A percentile compares a stretch with the other conserved stretches of the same genome.
These are phyloP conservation scores for Rhodotorula sp. DNA, from an alignment of 1,284 basidiomycete species.

Conservation along the genomic window DNA sequence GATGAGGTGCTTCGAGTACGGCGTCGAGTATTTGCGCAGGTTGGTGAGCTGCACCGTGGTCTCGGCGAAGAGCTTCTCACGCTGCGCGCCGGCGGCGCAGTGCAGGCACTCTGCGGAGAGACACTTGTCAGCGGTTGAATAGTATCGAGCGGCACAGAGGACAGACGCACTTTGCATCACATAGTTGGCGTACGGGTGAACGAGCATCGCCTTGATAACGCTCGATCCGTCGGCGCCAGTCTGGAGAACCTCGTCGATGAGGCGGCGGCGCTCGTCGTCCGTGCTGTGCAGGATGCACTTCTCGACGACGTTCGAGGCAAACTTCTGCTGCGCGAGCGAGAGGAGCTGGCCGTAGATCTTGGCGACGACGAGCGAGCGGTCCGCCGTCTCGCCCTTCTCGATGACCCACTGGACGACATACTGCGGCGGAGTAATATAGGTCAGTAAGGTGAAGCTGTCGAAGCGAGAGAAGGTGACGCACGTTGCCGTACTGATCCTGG, in stretches of 20 bases:
- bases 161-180: slow-evolving; percentile 35
- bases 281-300: slow-evolving; percentile 44
- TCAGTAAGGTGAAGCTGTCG: background rate
- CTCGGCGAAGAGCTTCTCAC: slow-evolving; percentile 62
- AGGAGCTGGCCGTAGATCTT: slow-evolving; percentile 78
- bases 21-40: slow-evolving; percentile 64
- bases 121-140: background rate
- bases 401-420: slow-evolving; percentile 76
- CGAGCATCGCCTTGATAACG: slow-evolving; percentile 37
- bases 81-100: slow-evolving; percentile 71
- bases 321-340: slow-evolving; percentile 75
- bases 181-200: slow-evolving; percentile 42
- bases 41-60: slow-evolving; percentile 67
- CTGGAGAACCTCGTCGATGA: slow-evolving; percentile 51
- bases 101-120: slow-evolving; percentile 22
- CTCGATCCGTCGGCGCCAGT: slow-evolving; percentile 46
- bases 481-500: slow-evolving; percentile 53
- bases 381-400: slow-evolving; percentile 70
- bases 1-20: slow-evolving; percentile 73
- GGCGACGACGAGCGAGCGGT: slow-evolving; percentile 68
- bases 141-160: no score
- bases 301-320: slow-evolving; percentile 96
- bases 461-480: background rate
- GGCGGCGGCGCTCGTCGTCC: slow-evolving; percentile 45
- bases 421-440: background rate